These are phyloP conservation scores for Candida sojae DNA, from an alignment of 1,139 yeast genomes.

Conservation along the genomic window DNA sequence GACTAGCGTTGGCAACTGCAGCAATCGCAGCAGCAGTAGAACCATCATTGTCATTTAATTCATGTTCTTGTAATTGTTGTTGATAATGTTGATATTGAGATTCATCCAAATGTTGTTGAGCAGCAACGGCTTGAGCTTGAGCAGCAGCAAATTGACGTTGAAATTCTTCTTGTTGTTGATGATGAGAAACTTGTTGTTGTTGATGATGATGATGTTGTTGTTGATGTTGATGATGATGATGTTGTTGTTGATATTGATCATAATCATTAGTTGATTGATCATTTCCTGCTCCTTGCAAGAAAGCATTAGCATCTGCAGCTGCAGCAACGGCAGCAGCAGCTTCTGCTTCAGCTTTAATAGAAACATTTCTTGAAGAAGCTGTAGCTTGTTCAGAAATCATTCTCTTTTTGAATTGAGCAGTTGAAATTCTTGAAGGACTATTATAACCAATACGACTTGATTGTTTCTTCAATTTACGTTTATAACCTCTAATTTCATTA, in stretches of 20 bases:
- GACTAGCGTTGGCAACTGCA: constrained; percentile 40
- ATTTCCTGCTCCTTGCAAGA: constrained; percentile 30
- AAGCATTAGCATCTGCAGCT: constrained; percentile 27
- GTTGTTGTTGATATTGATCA: constrained; percentile 9
- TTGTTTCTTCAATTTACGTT: constrained; percentile 52
- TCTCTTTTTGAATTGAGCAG: constrained; percentile 15
- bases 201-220: constrained; percentile 9
- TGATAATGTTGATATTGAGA: constrained; percentile 34
- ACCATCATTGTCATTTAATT: constrained; percentile 21
- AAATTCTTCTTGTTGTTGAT: constrained; percentile 40
- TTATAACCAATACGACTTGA: constrained; percentile 22
- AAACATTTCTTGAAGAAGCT: constrained; percentile 14
- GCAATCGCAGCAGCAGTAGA: constrained; percentile 48
- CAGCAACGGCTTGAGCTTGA: constrained; percentile 41
- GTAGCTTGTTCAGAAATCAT: constrained; percentile 14
- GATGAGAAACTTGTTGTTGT: constrained; percentile 25
- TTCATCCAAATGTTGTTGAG: constrained; percentile 29
- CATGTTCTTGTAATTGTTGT: constrained; percentile 23
- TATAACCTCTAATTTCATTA: constrained; percentile 60
- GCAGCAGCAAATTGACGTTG: constrained; percentile 33
- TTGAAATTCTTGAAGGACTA: constrained; percentile 22
- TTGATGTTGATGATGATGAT: constrained; percentile 8
- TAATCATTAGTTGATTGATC: constrained; percentile 10
- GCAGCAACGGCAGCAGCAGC: constrained; percentile 22
- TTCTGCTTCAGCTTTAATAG: constrained; percentile 15